These are phyloP conservation scores for Pyronema domesticum DNA, from an alignment of 495 filamentous ascomycete genomes.

Conservation along the genomic window DNA sequence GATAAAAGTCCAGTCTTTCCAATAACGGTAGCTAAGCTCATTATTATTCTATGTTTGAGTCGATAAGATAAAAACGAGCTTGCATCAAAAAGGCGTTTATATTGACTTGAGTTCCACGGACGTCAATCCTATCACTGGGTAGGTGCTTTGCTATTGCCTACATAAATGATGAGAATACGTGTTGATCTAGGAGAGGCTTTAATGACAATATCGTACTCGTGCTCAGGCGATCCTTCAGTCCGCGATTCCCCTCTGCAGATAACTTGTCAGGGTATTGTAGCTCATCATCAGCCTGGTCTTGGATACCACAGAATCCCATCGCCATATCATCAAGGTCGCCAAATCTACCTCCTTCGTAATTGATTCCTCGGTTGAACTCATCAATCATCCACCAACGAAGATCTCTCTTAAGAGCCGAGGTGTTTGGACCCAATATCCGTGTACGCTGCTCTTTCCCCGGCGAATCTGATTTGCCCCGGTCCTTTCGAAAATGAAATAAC, in stretches of 20 bases:
- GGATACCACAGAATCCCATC: no score
- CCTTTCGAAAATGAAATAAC: no score
- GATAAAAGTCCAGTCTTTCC: neutral
- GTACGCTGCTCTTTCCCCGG: neutral
- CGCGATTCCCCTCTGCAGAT: no score
- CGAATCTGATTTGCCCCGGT: no score
- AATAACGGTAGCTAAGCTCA: neutral
- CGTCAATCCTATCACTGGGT: neutral
- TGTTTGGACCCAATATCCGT: constrained; percentile 1
- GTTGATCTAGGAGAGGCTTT: neutral
- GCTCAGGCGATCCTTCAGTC: no score
- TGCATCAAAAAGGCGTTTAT: neutral
- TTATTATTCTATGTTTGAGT: neutral
- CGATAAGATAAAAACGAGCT: neutral
- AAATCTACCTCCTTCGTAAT: no score
- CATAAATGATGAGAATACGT: constrained; percentile 13
- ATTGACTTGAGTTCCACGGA: no score
- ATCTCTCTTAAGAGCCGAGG: neutral
- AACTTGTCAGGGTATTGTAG: no score
- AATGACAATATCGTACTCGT: no score
- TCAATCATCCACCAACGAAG: constrained; percentile 2
- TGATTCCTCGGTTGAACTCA: neutral
- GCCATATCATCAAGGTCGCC: no score
- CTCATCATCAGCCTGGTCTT: no score
- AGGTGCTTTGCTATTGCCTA: neutral